Percentiles rank a stretch among this genome's conserved stretches.
These are phyloP conservation scores for Dioscorea dumetorum DNA, from an alignment of 106 monocot genomes.

Conservation along the genomic window DNA sequence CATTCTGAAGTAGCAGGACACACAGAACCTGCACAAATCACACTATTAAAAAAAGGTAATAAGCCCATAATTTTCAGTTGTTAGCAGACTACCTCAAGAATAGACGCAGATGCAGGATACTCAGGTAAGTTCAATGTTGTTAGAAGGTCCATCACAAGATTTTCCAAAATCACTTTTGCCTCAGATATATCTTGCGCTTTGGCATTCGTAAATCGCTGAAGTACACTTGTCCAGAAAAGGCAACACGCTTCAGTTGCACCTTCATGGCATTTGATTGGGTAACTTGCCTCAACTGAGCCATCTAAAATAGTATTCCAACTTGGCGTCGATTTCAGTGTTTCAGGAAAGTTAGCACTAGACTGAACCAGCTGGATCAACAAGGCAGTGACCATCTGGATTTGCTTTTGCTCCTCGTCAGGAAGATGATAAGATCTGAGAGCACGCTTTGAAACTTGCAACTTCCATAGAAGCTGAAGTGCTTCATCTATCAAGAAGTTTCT, in stretches of 20 bases:
- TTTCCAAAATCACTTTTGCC: slow-evolving; percentile 77
- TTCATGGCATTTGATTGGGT: slow-evolving; percentile 55
- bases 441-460: slow-evolving; percentile 83
- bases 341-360: slow-evolving; percentile 68
- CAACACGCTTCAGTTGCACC: slow-evolving; percentile 69
- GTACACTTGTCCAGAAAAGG: slow-evolving; percentile 83
- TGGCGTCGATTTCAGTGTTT: slow-evolving; percentile 32
- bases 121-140: slow-evolving; percentile 92
- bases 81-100: slow-evolving; percentile 67
- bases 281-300: slow-evolving; percentile 48
- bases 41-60: slow-evolving; percentile 1
- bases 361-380: slow-evolving; percentile 90
- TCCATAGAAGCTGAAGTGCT: slow-evolving; percentile 76
- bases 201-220: slow-evolving; percentile 74
- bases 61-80: background rate
- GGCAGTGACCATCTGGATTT: slow-evolving; percentile 98
- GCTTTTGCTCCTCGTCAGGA: slow-evolving; percentile 93
- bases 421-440: slow-evolving; percentile 79
- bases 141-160: slow-evolving; percentile 80
- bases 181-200: slow-evolving; percentile 85
- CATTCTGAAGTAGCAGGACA: slow-evolving; percentile 91
- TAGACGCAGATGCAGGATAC: slow-evolving; percentile 85
- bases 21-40: slow-evolving; percentile 67
- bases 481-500: slow-evolving; percentile 86
- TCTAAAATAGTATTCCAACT: slow-evolving; percentile 48